Evolutionary conservation across 805 yeast genomes (phyloP), one percentile per base, ranked within the genome.

Genomic region (Metschnikowia koreensis): DNA sequence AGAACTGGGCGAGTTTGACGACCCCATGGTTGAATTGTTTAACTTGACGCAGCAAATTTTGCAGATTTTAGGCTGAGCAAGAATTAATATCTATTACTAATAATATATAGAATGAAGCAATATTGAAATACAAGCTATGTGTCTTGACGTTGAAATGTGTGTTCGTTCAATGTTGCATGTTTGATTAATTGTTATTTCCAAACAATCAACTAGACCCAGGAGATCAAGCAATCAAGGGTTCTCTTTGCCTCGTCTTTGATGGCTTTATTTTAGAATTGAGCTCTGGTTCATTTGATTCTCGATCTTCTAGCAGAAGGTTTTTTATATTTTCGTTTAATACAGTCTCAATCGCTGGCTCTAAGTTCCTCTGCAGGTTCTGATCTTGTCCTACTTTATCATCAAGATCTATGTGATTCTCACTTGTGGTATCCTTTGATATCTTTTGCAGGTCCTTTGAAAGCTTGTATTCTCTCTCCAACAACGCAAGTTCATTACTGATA

Each of bases 41-140:
- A 83, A 82, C 62, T 78, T 83, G 63, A 82, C 88, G 9, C 87
- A 82, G 64, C 88, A 83, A 68, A 83, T 83, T 48, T 74, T 83
- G 60, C 86, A 83, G 62, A 75, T 74, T 37, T 67, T 75, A 56
- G 79, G 79, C 29, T 74, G 15, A 36, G 13, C 7, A 41, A 33
- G 34, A 42, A 8, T 28, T 15, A 12, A 22, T 27, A 33, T 39
- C 27, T 9, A 22, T 15, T n/a, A 22, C 22, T 13, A 40, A 27
- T 33, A 34, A 40, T 33, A 13, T 40, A 29, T 29, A 38, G 12
- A 36, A 16, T 15, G 9, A 46, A 7, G 7, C 12, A 41, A 28
- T 11, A n/a, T 9, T n/a, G 28, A 22, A 39, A 39, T 22, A 9
- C 12, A 39, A 17, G 17, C 10, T 10, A 31, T 31, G 12, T 31